Base-by-base conservation (phyloP, 768 basidiomycete species). In the Dendrothele bispora region DNA sequence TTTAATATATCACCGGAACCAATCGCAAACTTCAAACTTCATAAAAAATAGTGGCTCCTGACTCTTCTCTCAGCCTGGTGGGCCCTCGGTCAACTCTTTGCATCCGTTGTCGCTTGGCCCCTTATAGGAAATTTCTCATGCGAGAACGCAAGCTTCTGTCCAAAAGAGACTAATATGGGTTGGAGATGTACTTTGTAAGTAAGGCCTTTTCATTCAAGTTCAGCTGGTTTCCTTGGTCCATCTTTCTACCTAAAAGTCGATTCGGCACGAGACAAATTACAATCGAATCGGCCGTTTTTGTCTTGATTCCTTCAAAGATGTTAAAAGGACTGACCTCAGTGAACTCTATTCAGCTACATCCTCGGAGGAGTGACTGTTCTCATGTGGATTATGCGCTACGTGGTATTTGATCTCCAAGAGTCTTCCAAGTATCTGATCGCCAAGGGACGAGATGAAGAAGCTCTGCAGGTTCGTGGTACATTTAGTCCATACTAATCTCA, bases 381-480 rank as follows among this genome's bases (percentile, higher is more conserved):
- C 36, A 71, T 80, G 61, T 84, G 81, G 62, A 57, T 80, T 49
- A 51, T 72, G 45, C 80, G 83, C 26, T 82, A 75, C 64, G 61
- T 79, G 44, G 63, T 83, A 21, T 83, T 85, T 53, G 73, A 72
- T 50, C 66, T 84, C 43, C 75, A 80, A 54, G 83, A 84, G 57
- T 79, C 79, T 2, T 75, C 83, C 12, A 84, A 84, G 55, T 85
- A 76, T 62, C 71, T 83, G 17, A 64, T 83, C 17, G 73, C 73
- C 4, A 74, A 78, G 55, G 80, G 80, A 22, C 72, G 74, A 39
- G 82, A 85, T 53, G 68, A 69, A 39, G 80, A 83, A 36, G 81
- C 80, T 6, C 65, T 84, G 32, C 63, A 67, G 52, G 75, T 75
- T 34, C 18, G 62, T 39, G 40, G 5, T 29, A 30, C 40, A 2